A percentile compares a stretch with the other conserved stretches of the same genome.
Conservation (phyloP, 805 yeast species). For the Hanseniaspora meyeri region DNA sequence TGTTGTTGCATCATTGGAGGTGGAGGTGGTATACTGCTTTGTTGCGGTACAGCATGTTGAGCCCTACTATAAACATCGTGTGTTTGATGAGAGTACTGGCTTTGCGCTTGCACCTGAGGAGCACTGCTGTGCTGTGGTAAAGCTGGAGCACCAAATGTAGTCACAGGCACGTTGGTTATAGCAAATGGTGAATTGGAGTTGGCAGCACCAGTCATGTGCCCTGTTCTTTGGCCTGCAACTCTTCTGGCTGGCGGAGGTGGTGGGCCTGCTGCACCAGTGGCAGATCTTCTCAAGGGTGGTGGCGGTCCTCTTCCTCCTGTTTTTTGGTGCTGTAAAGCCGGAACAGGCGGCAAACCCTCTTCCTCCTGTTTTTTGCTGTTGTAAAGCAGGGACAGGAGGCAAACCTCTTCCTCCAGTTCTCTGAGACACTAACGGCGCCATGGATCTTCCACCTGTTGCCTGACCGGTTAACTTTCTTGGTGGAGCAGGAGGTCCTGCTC, state of each 20-base stretch:
- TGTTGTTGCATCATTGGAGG: constrained; percentile 4
- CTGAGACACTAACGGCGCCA: constrained; percentile 19
- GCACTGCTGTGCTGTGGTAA: neutral
- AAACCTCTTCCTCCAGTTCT: constrained; percentile 20
- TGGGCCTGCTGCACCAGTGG: constrained; percentile 8
- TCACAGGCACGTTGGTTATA: constrained; percentile 15
- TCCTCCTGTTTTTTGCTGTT: constrained; percentile 15
- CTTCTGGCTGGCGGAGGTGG: constrained; percentile 11
- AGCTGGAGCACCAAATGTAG: constrained; percentile 15
- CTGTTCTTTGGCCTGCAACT: constrained; percentile 13
- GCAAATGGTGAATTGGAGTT: constrained; percentile 14
- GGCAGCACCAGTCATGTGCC: constrained; percentile 8
- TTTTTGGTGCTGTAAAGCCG: constrained; percentile 10
- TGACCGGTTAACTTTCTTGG: constrained; percentile 18
- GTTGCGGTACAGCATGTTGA: neutral
- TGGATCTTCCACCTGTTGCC: constrained; percentile 15
- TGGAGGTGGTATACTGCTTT: neutral
- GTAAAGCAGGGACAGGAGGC: constrained; percentile 19
- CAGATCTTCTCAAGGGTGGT: constrained; percentile 18
- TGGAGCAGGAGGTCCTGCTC: constrained; percentile 17
- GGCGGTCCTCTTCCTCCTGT: constrained; percentile 16
- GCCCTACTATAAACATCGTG: constrained; percentile 7
- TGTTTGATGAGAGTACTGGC: constrained; percentile 14
- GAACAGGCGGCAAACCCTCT: constrained; percentile 8
- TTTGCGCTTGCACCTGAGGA: neutral